phyloP scores from a whole-genome alignment of 345 rosid species.

The Balakata baccata region DNA sequence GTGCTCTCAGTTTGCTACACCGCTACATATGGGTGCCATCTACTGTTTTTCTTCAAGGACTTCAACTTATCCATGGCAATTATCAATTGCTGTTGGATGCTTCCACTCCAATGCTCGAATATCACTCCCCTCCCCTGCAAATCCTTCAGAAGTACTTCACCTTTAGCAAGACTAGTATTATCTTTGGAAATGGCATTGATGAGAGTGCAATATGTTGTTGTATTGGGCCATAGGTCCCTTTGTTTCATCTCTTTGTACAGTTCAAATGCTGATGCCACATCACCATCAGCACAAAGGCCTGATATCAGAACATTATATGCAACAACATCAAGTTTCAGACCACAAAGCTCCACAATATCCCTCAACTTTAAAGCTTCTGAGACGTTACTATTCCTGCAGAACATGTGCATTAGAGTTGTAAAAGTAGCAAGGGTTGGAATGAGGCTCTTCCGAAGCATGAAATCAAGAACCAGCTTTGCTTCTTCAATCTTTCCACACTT shows the following conservation, averaged over 20 bases:
- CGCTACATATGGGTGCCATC: constrained; percentile 22
- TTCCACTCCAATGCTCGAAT: constrained; percentile 33
- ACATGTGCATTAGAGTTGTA: constrained; percentile 67
- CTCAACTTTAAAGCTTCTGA: constrained; percentile 54
- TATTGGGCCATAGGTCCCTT: constrained; percentile 58
- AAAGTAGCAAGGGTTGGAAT: constrained; percentile 76
- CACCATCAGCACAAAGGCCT: constrained; percentile 58
- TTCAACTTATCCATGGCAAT: constrained; percentile 47
- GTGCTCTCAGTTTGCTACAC: background rate
- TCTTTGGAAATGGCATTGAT: constrained; percentile 41
- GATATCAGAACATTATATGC: constrained; percentile 71
- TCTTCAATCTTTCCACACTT: constrained; percentile 74
- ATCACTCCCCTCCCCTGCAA: constrained; percentile 54
- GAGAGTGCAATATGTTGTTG: constrained; percentile 57
- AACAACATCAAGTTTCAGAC: constrained; percentile 63
- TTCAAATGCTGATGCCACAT: constrained; percentile 45
- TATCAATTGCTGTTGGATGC: constrained; percentile 35
- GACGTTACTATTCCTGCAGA: constrained; percentile 49
- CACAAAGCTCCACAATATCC: constrained; percentile 46
- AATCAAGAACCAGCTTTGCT: constrained; percentile 53
- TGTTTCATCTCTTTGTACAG: constrained; percentile 77
- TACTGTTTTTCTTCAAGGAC: constrained; percentile 39
- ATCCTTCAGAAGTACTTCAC: constrained; percentile 56
- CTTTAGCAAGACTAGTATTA: constrained; percentile 23
- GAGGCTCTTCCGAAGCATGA: constrained; percentile 49